Evolutionary conservation across 2,329 filamentous ascomycete species (phyloP).

Genomic region (Scleromitrula shiraiana): DNA sequence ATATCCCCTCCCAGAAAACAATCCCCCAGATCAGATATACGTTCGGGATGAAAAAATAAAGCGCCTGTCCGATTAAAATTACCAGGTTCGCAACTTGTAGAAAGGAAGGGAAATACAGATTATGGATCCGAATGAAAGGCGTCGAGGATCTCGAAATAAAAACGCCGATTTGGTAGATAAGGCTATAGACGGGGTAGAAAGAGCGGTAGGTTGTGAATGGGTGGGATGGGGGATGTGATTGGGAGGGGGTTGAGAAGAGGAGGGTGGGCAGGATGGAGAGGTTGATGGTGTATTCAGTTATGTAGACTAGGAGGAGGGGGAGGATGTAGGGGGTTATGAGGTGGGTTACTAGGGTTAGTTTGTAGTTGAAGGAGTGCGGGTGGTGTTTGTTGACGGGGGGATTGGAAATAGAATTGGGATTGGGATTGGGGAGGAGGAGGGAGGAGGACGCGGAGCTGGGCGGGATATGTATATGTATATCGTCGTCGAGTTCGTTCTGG

Average conservation of each 20-base stretch:
- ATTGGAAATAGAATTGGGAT: background rate
- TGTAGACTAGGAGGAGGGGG: conserved; percentile 82
- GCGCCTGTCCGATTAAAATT: conserved; percentile 65
- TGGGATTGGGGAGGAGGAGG: background rate
- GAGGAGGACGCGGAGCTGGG: too few relatives aligned
- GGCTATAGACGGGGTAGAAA: conserved; percentile 92
- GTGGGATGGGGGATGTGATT: conserved; percentile 58
- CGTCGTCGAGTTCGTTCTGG: too few relatives aligned
- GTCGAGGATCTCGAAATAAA: conserved; percentile 90
- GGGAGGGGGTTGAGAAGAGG: conserved; percentile 81
- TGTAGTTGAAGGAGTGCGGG: conserved; percentile 33
- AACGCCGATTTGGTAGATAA: conserved; percentile 90
- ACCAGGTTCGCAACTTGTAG: conserved; percentile 74
- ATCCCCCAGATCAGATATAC: conserved; percentile 81
- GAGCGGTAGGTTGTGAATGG: conserved; percentile 76
- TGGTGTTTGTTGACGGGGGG: background rate
- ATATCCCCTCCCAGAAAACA: conserved; percentile 87
- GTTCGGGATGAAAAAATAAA: conserved; percentile 73
- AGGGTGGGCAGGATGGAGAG: conserved; percentile 87
- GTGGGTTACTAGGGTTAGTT: conserved; percentile 56
- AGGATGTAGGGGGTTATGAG: conserved; percentile 81
- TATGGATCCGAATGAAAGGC: conserved; percentile 73
- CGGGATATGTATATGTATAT: too few relatives aligned
- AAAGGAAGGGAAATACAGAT: conserved; percentile 72
- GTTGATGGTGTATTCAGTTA: conserved; percentile 97